Conservation (phyloP, 306 rosid genomes). For the Quercus aquifolioides region DNA sequence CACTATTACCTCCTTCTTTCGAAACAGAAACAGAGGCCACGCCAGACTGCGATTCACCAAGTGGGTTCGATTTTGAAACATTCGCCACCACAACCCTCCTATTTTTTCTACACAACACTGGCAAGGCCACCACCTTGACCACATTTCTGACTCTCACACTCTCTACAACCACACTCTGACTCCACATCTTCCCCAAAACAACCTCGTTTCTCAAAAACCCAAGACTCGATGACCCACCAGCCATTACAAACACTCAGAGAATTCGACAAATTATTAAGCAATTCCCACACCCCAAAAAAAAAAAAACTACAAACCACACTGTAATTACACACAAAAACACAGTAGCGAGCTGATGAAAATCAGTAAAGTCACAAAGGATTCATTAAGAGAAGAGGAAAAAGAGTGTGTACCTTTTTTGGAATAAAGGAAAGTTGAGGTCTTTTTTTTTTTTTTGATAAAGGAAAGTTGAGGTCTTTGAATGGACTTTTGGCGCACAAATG, state of each 20-base stretch:
- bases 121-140: constrained; percentile 42
- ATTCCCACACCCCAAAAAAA: constrained; percentile 4
- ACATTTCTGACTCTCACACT: constrained; percentile 38
- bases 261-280: constrained; percentile 35
- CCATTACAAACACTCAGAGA: constrained; percentile 42
- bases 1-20: constrained; percentile 31
- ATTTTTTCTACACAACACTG: constrained; percentile 24
- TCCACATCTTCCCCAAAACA: constrained; percentile 36
- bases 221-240: constrained; percentile 44
- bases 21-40: constrained; percentile 30
- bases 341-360: too few species aligned
- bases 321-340: not conserved
- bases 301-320: not conserved
- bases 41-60: constrained; percentile 35
- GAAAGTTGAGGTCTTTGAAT: too few species aligned
- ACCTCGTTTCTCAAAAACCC: constrained; percentile 44
- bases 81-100: constrained; percentile 29
- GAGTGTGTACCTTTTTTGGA: too few species aligned
- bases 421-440: too few species aligned
- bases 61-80: constrained; percentile 45
- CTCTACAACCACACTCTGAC: constrained; percentile 27
- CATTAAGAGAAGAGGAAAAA: too few species aligned
- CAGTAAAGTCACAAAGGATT: too few species aligned
- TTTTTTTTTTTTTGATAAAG: too few species aligned
- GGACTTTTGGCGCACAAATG: too few species aligned